Evolutionary conservation across 495 filamentous ascomycete species (phyloP).

Genomic region (Daldinia grandis): DNA sequence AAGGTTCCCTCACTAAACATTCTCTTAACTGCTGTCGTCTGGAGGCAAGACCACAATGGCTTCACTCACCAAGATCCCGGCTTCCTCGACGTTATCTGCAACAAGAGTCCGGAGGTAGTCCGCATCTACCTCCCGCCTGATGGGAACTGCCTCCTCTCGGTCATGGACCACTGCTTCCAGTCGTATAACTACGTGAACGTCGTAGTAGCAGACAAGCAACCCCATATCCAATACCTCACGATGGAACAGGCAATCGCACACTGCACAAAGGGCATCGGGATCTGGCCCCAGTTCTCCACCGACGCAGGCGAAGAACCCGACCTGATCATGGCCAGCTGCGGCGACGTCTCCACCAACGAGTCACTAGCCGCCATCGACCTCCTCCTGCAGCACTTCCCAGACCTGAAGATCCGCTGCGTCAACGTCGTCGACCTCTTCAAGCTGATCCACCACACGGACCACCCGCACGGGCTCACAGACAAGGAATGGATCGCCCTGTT

Average conservation of each 20-base stretch:
- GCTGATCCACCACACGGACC: conserved; percentile 68
- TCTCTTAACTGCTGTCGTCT: conserved; percentile 75
- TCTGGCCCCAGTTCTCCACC: conserved; percentile 59
- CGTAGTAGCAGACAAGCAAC: conserved; percentile 77
- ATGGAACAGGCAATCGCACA: conserved; percentile 74
- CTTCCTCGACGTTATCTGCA: conserved; percentile 77
- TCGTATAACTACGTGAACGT: conserved; percentile 80
- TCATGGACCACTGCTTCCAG: conserved; percentile 73
- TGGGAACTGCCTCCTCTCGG: conserved; percentile 73
- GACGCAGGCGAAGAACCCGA: conserved; percentile 71
- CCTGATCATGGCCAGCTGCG: conserved; percentile 74
- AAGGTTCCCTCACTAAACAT: conserved; percentile 77
- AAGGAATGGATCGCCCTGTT: conserved; percentile 70
- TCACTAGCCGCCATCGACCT: conserved; percentile 72
- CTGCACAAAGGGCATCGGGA: conserved; percentile 73
- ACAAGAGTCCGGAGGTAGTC: conserved; percentile 78
- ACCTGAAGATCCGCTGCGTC: conserved; percentile 75
- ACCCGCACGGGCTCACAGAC: conserved; percentile 73
- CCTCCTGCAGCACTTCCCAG: conserved; percentile 68
- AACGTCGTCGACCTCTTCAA: conserved; percentile 81
- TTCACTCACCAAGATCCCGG: conserved; percentile 83
- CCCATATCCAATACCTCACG: conserved; percentile 73
- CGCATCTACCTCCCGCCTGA: conserved; percentile 81
- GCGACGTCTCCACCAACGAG: conserved; percentile 75
- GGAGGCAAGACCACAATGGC: conserved; percentile 82